Conservation (phyloP, 1,284 basidiomycete genomes). For the Cystobasidium sp. region DNA sequence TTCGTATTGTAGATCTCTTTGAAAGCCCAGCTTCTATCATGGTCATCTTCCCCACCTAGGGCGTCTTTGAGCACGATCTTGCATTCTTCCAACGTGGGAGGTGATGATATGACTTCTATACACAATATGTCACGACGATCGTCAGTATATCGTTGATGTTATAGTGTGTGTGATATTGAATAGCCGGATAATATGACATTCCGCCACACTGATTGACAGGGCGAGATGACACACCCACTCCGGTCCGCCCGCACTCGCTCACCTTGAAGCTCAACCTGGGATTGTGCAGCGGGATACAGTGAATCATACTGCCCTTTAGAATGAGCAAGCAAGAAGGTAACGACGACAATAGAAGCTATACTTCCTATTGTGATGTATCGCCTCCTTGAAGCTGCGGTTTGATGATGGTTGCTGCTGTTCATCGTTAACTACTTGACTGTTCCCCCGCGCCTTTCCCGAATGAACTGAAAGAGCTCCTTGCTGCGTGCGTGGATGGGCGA, state of each 20-base stretch:
- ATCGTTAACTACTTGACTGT: too few relatives aligned
- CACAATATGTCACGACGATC: neutral
- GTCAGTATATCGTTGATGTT: too few relatives aligned
- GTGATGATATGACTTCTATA: neutral
- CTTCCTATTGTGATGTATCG: constrained; percentile 6
- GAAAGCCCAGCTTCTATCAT: constrained; percentile 32
- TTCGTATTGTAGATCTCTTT: constrained; percentile 28
- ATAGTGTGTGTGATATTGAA: too few relatives aligned
- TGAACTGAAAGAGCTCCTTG: too few relatives aligned
- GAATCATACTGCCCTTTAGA: constrained; percentile 6
- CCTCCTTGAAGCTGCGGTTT: neutral
- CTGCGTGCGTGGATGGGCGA: too few relatives aligned
- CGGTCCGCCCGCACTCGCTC: neutral
- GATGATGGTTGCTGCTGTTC: too few relatives aligned
- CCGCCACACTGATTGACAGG: neutral
- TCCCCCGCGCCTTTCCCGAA: too few relatives aligned
- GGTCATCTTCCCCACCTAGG: neutral
- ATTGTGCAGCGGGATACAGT: neutral
- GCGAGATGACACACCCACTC: constrained; percentile 1
- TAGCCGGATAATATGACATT: too few relatives aligned
- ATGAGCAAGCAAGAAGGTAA: constrained; percentile 9
- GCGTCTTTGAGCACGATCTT: neutral
- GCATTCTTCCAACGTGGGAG: neutral
- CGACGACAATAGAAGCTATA: neutral
- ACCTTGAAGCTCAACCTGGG: neutral